Conservation (phyloP, 225 moss, liverwort and hornwort genomes). For the Bryoerythrophyllum caledonicum region DNA sequence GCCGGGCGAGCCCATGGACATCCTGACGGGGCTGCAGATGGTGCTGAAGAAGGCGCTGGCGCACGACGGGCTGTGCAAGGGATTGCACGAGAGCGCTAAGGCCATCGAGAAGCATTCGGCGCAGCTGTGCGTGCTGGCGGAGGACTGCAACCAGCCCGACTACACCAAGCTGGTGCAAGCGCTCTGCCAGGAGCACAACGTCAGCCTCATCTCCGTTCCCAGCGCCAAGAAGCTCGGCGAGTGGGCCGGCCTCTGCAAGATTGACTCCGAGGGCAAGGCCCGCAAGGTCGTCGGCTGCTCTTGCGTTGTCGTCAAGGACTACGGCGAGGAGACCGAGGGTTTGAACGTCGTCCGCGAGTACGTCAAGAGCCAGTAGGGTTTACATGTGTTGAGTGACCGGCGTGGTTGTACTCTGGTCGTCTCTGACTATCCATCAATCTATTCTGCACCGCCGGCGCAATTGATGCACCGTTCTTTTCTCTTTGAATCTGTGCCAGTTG, state of each 20-base stretch:
- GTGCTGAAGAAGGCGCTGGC: slow-evolving; percentile 61
- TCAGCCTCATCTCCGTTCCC: slow-evolving; percentile 47
- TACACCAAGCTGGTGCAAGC: slow-evolving; percentile 63
- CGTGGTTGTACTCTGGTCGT: neutral
- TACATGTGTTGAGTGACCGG: too few relatives aligned
- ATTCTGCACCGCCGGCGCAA: neutral
- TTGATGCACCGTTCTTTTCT: neutral
- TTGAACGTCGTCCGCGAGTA: slow-evolving; percentile 55
- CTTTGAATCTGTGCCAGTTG: neutral
- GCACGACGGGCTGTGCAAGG: slow-evolving; percentile 53
- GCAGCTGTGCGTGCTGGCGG: slow-evolving; percentile 60
- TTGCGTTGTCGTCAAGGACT: slow-evolving; percentile 54
- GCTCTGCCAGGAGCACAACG: slow-evolving; percentile 57
- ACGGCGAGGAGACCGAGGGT: slow-evolving; percentile 54
- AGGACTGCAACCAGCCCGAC: slow-evolving; percentile 62
- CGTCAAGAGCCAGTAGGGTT: slow-evolving; percentile 44
- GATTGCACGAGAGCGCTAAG: slow-evolving; percentile 55
- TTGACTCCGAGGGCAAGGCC: slow-evolving; percentile 57
- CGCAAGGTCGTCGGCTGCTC: slow-evolving; percentile 54
- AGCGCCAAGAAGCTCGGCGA: slow-evolving; percentile 54
- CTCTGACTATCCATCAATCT: neutral
- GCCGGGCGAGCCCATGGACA: slow-evolving; percentile 63
- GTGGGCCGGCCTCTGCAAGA: slow-evolving; percentile 59
- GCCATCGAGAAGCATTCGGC: slow-evolving; percentile 64
- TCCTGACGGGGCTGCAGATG: slow-evolving; percentile 42